Percentiles rank a stretch among this genome's conserved stretches.
phyloP scores from a whole-genome alignment of 805 yeast genomes.

The Nakazawaea anatomiae region DNA sequence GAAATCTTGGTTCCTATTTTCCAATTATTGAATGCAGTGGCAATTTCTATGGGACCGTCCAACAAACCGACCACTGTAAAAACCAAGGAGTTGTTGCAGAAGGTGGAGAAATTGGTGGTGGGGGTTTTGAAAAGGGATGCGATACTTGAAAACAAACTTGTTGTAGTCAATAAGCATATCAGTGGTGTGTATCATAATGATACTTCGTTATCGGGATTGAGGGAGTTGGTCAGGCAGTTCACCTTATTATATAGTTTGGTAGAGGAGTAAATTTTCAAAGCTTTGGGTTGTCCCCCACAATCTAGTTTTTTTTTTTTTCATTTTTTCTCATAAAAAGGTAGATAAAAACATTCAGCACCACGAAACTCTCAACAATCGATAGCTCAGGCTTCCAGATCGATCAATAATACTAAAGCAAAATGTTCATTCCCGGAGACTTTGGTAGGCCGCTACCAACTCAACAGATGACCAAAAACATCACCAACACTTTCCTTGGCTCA shows the following conservation, averaged over 20 bases:
- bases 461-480: constrained; percentile 3
- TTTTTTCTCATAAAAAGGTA: not conserved
- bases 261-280: not conserved
- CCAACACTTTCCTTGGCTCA: constrained; percentile 7
- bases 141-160: constrained; percentile 12
- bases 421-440: constrained; percentile 11
- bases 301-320: not conserved
- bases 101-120: constrained; percentile 48
- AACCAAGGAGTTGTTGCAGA: constrained; percentile 43
- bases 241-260: constrained; percentile 23
- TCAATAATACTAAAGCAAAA: not conserved
- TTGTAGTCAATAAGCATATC: constrained; percentile 1
- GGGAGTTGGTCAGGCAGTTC: constrained; percentile 20
- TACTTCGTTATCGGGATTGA: constrained; percentile 14
- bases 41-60: constrained; percentile 73
- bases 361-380: not conserved
- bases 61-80: constrained; percentile 53
- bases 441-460: constrained; percentile 8
- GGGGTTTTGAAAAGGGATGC: constrained; percentile 51
- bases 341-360: not conserved
- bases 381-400: too few relatives aligned
- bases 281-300: not conserved
- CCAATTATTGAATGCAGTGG: constrained; percentile 61
- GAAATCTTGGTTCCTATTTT: constrained; percentile 70
- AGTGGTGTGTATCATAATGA: constrained; percentile 6